phyloP scores from a whole-genome alignment of 1,139 yeast species.

The Zygosaccharomyces sapae region DNA sequence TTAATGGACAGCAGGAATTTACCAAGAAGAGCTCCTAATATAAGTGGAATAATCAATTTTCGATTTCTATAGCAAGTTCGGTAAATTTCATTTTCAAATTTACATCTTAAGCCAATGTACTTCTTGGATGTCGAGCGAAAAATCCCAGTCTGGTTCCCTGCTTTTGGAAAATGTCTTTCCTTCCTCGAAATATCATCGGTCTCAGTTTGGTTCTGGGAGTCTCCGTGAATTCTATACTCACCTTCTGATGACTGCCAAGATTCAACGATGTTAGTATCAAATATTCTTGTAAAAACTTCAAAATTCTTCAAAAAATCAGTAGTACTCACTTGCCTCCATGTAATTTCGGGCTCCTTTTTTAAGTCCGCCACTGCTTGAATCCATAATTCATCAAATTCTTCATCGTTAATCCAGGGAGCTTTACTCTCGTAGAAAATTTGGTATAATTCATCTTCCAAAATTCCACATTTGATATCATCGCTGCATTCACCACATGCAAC shows the following conservation, averaged over 20 bases:
- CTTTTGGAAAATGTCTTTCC: constrained; percentile 38
- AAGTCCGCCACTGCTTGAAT: constrained; percentile 57
- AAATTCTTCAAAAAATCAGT: constrained; percentile 11
- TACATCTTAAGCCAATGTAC: constrained; percentile 60
- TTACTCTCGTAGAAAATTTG: constrained; percentile 55
- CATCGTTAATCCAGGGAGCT: constrained; percentile 51
- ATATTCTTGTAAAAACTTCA: constrained; percentile 10
- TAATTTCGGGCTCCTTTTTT: constrained; percentile 68
- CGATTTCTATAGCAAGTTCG: constrained; percentile 48
- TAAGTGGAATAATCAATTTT: constrained; percentile 36
- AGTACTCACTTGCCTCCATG: constrained; percentile 73
- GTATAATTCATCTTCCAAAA: constrained; percentile 52
- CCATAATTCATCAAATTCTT: constrained; percentile 84
- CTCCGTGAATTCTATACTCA: constrained; percentile 29
- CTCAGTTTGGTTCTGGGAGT: constrained; percentile 31
- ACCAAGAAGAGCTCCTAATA: constrained; percentile 29
- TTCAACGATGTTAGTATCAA: constrained; percentile 28
- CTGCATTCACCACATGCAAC: constrained; percentile 56
- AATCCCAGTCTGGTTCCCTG: constrained; percentile 42
- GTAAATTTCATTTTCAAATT: constrained; percentile 51
- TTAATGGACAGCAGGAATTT: constrained; percentile 38
- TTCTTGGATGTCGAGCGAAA: constrained; percentile 72
- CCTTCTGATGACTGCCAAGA: constrained; percentile 32
- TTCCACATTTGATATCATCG: constrained; percentile 48
- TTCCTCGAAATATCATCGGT: constrained; percentile 38